A percentile compares a stretch with the other conserved stretches of the same genome.
These are phyloP conservation scores for Phytophthora ohioensis DNA, from an alignment of 352 stramenopile genomes.

Conservation along the genomic window DNA sequence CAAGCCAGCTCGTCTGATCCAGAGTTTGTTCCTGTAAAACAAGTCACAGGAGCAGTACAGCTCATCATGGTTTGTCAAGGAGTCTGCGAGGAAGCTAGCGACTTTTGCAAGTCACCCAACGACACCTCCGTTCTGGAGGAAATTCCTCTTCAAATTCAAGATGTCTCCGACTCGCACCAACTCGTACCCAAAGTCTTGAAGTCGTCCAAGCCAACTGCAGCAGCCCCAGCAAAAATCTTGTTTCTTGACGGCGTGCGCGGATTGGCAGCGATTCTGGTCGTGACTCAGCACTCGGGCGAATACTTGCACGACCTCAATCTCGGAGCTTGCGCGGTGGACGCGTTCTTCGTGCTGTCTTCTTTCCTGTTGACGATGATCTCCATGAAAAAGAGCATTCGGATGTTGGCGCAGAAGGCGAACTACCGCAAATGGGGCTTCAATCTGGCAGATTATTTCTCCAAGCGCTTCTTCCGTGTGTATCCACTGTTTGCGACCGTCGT, in stretches of 20 bases:
- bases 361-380: slow-evolving; percentile 58
- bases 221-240: slow-evolving; percentile 38
- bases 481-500: slow-evolving; percentile 40
- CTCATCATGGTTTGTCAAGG: slow-evolving; percentile 20
- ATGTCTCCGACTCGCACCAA: slow-evolving; percentile 19
- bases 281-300: slow-evolving; percentile 41
- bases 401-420: slow-evolving; percentile 33
- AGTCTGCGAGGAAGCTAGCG: slow-evolving; percentile 7
- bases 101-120: slow-evolving; percentile 12
- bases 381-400: slow-evolving; percentile 42
- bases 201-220: slow-evolving; percentile 11
- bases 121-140: slow-evolving; percentile 10
- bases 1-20: neutral
- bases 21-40: too few relatives aligned
- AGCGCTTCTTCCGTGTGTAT: slow-evolving; percentile 52
- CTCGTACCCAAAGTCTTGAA: slow-evolving; percentile 20
- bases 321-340: slow-evolving; percentile 42
- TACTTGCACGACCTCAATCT: slow-evolving; percentile 42
- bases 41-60: neutral
- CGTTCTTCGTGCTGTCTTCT: slow-evolving; percentile 56
- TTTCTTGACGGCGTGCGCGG: slow-evolving; percentile 57
- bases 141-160: slow-evolving; percentile 22
- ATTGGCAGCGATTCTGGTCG: slow-evolving; percentile 54
- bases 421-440: slow-evolving; percentile 31
- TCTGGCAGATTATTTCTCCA: slow-evolving; percentile 47